phyloP scores from a whole-genome alignment of 129 eudicot species.

The Glebionis coronaria region DNA sequence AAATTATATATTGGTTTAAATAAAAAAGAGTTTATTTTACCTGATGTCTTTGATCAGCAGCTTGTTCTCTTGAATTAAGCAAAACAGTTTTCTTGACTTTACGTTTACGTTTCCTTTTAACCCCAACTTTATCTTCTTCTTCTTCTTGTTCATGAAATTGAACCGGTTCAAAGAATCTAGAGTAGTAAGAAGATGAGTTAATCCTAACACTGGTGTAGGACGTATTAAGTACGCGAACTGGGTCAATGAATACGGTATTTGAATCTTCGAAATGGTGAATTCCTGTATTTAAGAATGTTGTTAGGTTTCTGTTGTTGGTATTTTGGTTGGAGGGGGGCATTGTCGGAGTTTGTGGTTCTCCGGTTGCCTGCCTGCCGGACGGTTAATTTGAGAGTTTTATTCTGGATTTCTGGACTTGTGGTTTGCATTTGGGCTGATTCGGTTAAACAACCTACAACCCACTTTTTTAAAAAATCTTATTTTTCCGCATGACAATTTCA shows the following conservation, averaged over 20 bases:
- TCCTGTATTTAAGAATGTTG: conserved; percentile 49
- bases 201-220: conserved; percentile 69
- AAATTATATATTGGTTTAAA: too few relatives aligned
- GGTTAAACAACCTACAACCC: too few relatives aligned
- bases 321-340: conserved; percentile 34
- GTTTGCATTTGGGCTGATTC: too few relatives aligned
- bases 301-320: conserved; percentile 26
- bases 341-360: conserved; percentile 23
- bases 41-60: conserved; percentile 80
- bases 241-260: conserved; percentile 55
- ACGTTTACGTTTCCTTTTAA: conserved; percentile 59
- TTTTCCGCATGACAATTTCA: too few relatives aligned
- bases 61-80: conserved; percentile 59
- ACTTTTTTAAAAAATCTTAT: too few relatives aligned
- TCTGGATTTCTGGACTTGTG: too few relatives aligned
- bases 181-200: conserved; percentile 74
- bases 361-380: neutral
- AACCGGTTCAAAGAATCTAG: conserved; percentile 57
- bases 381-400: too few relatives aligned
- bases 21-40: too few relatives aligned
- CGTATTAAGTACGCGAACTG: conserved; percentile 74
- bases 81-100: conserved; percentile 26
- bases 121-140: conserved; percentile 5
- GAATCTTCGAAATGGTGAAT: conserved; percentile 49
- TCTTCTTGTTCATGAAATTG: conserved; percentile 6